A percentile compares a stretch with the other conserved stretches of the same genome.
Conservation (phyloP, 306 rosid genomes). For the Canavalia gladiata region DNA sequence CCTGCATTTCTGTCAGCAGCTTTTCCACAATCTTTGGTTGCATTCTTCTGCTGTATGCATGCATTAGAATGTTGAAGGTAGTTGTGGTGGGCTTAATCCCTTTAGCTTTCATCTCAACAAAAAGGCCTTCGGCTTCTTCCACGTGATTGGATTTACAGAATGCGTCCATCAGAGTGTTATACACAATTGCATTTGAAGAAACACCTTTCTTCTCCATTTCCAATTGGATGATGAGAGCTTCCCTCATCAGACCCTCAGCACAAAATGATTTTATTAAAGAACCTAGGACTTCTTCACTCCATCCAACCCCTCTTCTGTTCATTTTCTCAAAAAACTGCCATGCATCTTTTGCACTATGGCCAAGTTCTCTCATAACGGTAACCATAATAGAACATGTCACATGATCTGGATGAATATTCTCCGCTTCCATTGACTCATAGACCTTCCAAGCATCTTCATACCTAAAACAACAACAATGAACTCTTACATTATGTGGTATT, state of each 20-base stretch:
- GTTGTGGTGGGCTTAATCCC: conserved; percentile 75
- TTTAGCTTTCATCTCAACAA: conserved; percentile 79
- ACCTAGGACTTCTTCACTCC: conserved; percentile 84
- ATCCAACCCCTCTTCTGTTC: conserved; percentile 84
- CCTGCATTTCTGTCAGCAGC: conserved; percentile 84
- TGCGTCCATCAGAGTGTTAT: conserved; percentile 81
- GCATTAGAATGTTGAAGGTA: conserved; percentile 79
- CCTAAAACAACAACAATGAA: conserved; percentile 58
- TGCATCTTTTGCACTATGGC: conserved; percentile 78
- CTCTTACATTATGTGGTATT: conserved; percentile 18
- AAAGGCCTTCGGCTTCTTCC: conserved; percentile 94
- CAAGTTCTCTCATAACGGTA: conserved; percentile 74
- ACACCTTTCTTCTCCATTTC: conserved; percentile 86
- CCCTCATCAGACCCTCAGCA: conserved; percentile 77
- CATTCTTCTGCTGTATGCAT: conserved; percentile 85
- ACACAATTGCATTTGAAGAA: conserved; percentile 71
- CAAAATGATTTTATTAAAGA: conserved; percentile 83
- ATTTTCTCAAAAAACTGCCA: conserved; percentile 91
- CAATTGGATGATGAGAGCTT: conserved; percentile 80
- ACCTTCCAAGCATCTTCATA: conserved; percentile 79
- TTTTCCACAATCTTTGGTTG: conserved; percentile 85
- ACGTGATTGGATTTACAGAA: conserved; percentile 72
- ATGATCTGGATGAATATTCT: conserved; percentile 74
- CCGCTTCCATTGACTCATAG: conserved; percentile 78
- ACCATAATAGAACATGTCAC: conserved; percentile 86